Base-by-base conservation (phyloP, 2,329 filamentous ascomycete genomes). In the Sarocladium strictum region DNA sequence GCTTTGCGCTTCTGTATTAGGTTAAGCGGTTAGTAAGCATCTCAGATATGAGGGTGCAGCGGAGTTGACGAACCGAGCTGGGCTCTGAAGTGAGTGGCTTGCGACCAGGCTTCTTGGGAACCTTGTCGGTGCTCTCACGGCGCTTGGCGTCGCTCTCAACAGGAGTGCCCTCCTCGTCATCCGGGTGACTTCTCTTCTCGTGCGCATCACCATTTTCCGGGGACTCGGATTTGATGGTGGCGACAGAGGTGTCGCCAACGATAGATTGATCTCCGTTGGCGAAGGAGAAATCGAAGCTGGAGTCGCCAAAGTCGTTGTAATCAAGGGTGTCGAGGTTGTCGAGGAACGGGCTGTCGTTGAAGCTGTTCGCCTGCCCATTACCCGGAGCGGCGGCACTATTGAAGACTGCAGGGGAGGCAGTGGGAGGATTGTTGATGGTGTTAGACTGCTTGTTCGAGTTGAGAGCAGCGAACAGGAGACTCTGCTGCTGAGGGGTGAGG, bases 41-140 rank as follows among this genome's bases (percentile, higher is more conserved):
- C 3, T 10, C 26, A n/a, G 21, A 35, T 38, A 17, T 14, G 21
- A 26, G 3, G n/a, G n/a, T n/a, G n/a, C n/a, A 19, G 3, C 23
- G 15, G 32, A n/a, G 57, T 55, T 55, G 49, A 83, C 92, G 76
- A 85, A 97, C 93, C 61, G 92, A 94, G 62, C 89, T 97, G 23
- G 94, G 94, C 71, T 97, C 94, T 21, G 90, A 95, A 49, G 90
- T 97, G 64, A 97, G 78, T 19, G 93, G 94, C 77, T 99, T 99
- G 59, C 94, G 84, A 52, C 94, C 94, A 3, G 94, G 93, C 74
- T 97, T 99, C 83, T 97, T 97, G 23, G 90, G 84, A 41, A 86
- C 79, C 72, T 94, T 96, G 43, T 92, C 90, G 55, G 90, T 85
- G 56, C 86, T 84, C 71, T 96, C 91, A 57, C 89, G 83, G 60